Conservation (phyloP, 2,329 filamentous ascomycete genomes). For the Fusarium fujikuroi region DNA sequence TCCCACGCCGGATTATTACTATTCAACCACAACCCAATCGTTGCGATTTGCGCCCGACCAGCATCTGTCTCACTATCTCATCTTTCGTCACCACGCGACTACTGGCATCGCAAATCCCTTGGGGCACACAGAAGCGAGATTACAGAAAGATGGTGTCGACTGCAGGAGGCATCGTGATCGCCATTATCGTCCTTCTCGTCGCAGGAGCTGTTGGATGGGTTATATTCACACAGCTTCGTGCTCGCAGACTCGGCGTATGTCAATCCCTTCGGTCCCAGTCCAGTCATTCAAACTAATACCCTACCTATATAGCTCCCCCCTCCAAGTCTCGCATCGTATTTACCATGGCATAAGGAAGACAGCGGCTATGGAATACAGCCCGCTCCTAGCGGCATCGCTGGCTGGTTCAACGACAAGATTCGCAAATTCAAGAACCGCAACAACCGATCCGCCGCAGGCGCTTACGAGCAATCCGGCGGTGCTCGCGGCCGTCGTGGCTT, state of each 20-base stretch:
- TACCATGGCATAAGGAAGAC: constrained; percentile 72
- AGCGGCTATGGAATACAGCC: constrained; percentile 62
- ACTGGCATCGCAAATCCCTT: constrained; percentile 12
- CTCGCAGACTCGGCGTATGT: constrained; percentile 75
- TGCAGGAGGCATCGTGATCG: constrained; percentile 76
- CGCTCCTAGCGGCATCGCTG: constrained; percentile 70
- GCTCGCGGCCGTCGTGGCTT: constrained; percentile 65
- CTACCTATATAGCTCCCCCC: constrained; percentile 69
- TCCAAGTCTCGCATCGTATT: constrained; percentile 73
- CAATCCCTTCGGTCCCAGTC: neutral
- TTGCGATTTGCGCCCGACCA: constrained; percentile 7
- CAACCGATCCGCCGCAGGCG: constrained; percentile 73
- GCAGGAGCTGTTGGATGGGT: constrained; percentile 72
- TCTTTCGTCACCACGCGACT: constrained; percentile 16
- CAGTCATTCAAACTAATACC: constrained; percentile 16
- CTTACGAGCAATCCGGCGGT: constrained; percentile 72
- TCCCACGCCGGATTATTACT: neutral
- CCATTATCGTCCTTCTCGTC: constrained; percentile 72
- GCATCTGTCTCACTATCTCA: neutral
- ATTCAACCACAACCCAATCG: neutral
- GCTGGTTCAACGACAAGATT: constrained; percentile 78
- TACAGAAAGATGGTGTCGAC: constrained; percentile 63
- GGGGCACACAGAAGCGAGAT: constrained; percentile 4
- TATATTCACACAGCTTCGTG: constrained; percentile 76
- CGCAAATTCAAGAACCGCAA: constrained; percentile 72